A percentile compares a stretch with the other conserved stretches of the same genome.
Evolutionary conservation across 768 basidiomycete genomes (phyloP).

Genomic region (Lactifluus echinatus): DNA sequence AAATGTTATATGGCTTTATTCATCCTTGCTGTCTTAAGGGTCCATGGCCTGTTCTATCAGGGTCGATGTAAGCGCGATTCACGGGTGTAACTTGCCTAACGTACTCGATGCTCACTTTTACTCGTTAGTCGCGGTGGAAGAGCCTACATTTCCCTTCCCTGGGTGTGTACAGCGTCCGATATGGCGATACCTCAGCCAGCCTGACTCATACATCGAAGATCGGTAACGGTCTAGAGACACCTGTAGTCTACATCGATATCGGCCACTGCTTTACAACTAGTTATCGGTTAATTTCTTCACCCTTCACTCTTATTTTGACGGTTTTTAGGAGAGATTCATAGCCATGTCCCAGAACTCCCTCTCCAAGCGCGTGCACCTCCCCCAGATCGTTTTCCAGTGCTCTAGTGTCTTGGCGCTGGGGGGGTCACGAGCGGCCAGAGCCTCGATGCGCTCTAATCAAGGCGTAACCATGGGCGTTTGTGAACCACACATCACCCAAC

Average conservation of each 20-base stretch:
- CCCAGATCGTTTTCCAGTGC: conserved; percentile 68
- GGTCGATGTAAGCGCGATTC: too few species aligned
- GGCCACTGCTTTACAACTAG: not conserved
- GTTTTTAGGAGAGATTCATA: conserved; percentile 17
- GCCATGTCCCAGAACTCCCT: conserved; percentile 84
- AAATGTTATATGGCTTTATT: too few species aligned
- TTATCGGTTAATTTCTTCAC: not conserved
- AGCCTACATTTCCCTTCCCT: not conserved
- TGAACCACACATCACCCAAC: too few species aligned
- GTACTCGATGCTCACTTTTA: too few species aligned
- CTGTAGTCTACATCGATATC: not conserved
- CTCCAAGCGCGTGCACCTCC: conserved; percentile 67
- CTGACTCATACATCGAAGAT: too few species aligned
- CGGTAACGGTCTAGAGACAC: not conserved
- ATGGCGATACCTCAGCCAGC: not conserved
- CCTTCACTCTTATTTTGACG: not conserved
- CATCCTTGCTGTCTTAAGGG: too few species aligned
- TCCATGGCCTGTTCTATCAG: too few species aligned
- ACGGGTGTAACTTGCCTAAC: too few species aligned
- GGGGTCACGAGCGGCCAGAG: conserved; percentile 47
- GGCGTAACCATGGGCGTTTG: not conserved
- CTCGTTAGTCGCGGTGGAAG: not conserved
- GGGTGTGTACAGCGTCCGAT: not conserved
- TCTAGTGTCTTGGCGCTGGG: conserved; percentile 50
- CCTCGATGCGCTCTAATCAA: conserved; percentile 65